Base-by-base conservation (phyloP, 1,139 yeast species). In the Yamadazyma atmosphaerica region DNA sequence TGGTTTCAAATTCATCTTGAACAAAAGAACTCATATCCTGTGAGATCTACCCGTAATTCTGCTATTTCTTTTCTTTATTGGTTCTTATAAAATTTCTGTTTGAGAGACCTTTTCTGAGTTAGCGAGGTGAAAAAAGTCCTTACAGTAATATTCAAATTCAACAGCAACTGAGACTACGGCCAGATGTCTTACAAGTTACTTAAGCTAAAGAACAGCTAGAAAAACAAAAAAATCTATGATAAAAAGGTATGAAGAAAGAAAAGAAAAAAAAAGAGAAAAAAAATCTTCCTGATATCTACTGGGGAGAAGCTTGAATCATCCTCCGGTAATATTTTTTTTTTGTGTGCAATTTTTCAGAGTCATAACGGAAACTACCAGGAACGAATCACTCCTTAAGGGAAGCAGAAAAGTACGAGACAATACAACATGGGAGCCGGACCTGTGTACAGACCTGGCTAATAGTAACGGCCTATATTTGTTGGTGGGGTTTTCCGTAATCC, bases 1-100 rank as follows among this genome's bases (percentile, higher is more conserved):
- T 60, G 26, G 74, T 60, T 38, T 55, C 52, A 49, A 67, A 67
- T 45, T 65, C 72, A 44, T 65, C 66, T 47, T 65, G 72, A 32
- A 69, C 68, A 58, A 69, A 71, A 30, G 73, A 28, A 28, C 21
- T 28, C 31, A 28, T 26, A 26, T 11, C 29, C 14, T 12, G 7
- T 26, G 16, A 8, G 13, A n/a, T n/a, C n/a, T n/a, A n/a, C n/a
- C n/a, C n/a, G n/a, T n/a, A n/a, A n/a, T n/a, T n/a, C n/a, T n/a
- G n/a, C n/a, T n/a, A n/a, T n/a, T n/a, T n/a, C n/a, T n/a, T n/a
- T n/a, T n/a, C n/a, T 24, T 24, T 24, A 7, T 24, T 24, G 6
- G 6, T 24, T 24, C 27, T 24, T 24, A 24, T 24, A 10, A 24
- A n/a, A 26, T 12, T 10, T 21, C 23, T 7, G 10, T 21, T 21